phyloP scores from a whole-genome alignment of 352 stramenopile genomes.

The Globisporangium middletonii region DNA sequence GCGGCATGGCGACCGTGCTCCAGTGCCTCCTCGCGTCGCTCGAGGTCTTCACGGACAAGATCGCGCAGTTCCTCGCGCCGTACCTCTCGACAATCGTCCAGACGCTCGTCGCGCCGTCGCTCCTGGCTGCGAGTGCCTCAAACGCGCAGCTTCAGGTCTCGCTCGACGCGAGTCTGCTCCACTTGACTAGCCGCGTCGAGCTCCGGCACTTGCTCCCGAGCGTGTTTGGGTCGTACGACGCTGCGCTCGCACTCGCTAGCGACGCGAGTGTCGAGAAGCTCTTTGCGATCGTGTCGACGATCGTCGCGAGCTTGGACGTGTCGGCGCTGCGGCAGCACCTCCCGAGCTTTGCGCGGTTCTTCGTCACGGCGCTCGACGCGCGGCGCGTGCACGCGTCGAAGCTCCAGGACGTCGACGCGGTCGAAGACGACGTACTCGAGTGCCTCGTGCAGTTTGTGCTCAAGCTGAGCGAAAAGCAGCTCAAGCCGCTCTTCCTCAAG shows the following conservation, averaged over 20 bases:
- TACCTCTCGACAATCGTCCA: slow-evolving; percentile 64
- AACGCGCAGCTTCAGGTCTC: slow-evolving; percentile 42
- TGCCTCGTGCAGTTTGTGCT: slow-evolving; percentile 79
- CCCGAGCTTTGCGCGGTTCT: slow-evolving; percentile 77
- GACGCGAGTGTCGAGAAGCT: slow-evolving; percentile 57
- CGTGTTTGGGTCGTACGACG: slow-evolving; percentile 64
- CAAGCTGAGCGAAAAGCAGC: slow-evolving; percentile 86
- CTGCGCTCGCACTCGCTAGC: slow-evolving; percentile 39
- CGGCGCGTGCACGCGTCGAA: slow-evolving; percentile 58
- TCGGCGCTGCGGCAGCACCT: slow-evolving; percentile 55
- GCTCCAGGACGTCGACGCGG: slow-evolving; percentile 49
- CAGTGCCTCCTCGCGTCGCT: slow-evolving; percentile 70
- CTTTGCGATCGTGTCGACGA: slow-evolving; percentile 61
- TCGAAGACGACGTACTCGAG: slow-evolving; percentile 76
- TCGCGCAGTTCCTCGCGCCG: slow-evolving; percentile 74
- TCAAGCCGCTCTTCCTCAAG: slow-evolving; percentile 87
- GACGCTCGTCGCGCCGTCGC: slow-evolving; percentile 48
- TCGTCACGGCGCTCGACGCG: slow-evolving; percentile 68
- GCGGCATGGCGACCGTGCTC: slow-evolving; percentile 46
- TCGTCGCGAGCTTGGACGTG: slow-evolving; percentile 50
- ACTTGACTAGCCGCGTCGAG: slow-evolving; percentile 68
- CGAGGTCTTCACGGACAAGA: slow-evolving; percentile 80
- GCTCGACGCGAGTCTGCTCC: slow-evolving; percentile 56
- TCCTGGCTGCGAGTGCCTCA: slow-evolving; percentile 23
- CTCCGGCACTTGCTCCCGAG: slow-evolving; percentile 68